Evolutionary conservation across 768 basidiomycete species (phyloP).

Genomic region (Suillus subaureus): DNA sequence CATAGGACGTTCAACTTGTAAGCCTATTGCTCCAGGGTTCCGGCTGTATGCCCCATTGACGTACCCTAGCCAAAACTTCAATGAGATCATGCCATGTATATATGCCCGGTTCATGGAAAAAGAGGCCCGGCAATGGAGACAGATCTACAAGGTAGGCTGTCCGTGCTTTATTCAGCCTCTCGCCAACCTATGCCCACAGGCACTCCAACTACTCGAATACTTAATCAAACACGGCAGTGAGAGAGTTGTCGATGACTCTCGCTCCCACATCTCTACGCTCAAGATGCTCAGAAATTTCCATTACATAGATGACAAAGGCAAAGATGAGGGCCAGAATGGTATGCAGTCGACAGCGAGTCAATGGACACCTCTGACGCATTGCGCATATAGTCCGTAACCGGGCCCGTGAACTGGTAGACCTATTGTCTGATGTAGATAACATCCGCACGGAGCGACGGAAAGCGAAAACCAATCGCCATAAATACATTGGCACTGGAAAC

Average conservation of each 20-base stretch:
- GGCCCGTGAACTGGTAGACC: slow-evolving; percentile 88
- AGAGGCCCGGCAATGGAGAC: slow-evolving; percentile 96
- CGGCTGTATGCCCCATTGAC: slow-evolving; percentile 6
- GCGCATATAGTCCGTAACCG: slow-evolving; percentile 82
- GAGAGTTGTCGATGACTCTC: slow-evolving; percentile 95
- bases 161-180: not conserved
- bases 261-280: slow-evolving; percentile 91
- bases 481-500: slow-evolving; percentile 87
- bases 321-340: slow-evolving; percentile 98
- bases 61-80: slow-evolving; percentile 84
- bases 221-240: slow-evolving; percentile 97
- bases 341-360: slow-evolving; percentile 12
- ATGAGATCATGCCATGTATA: slow-evolving; percentile 98
- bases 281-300: slow-evolving; percentile 99
- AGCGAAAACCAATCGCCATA: slow-evolving; percentile 87
- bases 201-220: slow-evolving; percentile 92
- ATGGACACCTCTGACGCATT: slow-evolving; percentile 6
- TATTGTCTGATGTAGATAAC: slow-evolving; percentile 88
- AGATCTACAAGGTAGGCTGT: slow-evolving; percentile 88
- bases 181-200: slow-evolving; percentile 44
- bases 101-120: slow-evolving; percentile 97
- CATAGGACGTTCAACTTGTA: slow-evolving; percentile 98
- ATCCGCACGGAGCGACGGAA: slow-evolving; percentile 89
- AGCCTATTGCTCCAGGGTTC: slow-evolving; percentile 30
- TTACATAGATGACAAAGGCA: slow-evolving; percentile 98